Evolutionary conservation across 495 filamentous ascomycete genomes (phyloP), one percentile per base, ranked within the genome.

Genomic region (Penicillium parvum): DNA sequence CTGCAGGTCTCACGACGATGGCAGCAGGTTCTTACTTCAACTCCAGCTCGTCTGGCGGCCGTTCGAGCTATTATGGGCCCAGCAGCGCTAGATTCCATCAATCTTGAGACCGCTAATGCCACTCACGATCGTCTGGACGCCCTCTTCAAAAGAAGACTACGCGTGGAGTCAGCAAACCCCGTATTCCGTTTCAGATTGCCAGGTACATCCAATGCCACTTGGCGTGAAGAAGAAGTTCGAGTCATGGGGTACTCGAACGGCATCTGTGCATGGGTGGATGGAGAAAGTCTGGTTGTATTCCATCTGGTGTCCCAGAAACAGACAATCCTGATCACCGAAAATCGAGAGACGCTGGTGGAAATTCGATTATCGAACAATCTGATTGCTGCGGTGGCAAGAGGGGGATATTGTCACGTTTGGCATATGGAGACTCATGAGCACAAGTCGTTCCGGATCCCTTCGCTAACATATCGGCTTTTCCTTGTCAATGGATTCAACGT

Each of bases 1-100:
- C 18, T 14, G 16, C 18, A 65, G 60, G 60, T 71, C 20, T 68
- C 61, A 3, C 60, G 47, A 50, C 45, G 37, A 45, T 71, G 66
- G 66, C 21, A 54, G 7, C 14, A 47, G 15, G 17, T 64, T 5
- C 45, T 70, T 7, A 61, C 61, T n/a, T 65, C 59, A 0, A 33
- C 44, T 3, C 5, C 37, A 7, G 40, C 57, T 36, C 50, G 52
- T 16, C 21, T 30, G 20, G 28, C 47, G 7, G 42, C 53, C 6
- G 39, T 52, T 11, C 37, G 27, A 37, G 39, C 43, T 43, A 40
- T 10, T 32, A 22, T 35, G 52, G 56, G 33, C 30, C 28, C 26
- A 18, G 18, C 11, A 43, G 25, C 41, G 4, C 14, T 26, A 32
- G 12, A 33, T 19, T 1, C 12, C 16, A 15, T 5, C 28, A 1